Conservation (phyloP, 192 early-diverging fungal species). For the Dimargaris verticillata region DNA sequence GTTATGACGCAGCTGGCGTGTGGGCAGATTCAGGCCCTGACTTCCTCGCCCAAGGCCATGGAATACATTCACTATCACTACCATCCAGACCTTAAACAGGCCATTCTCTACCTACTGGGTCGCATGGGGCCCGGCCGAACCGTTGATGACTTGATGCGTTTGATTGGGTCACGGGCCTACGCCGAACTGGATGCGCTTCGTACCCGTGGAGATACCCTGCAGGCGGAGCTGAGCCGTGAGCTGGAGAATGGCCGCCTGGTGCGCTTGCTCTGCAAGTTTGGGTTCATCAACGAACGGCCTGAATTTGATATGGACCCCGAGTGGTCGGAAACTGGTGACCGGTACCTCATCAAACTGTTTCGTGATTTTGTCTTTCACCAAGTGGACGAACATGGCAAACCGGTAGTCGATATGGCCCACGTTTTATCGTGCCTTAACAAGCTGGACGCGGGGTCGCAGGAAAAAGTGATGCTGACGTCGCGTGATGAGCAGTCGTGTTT, state of each 20-base stretch:
- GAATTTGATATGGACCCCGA: slow-evolving; percentile 72
- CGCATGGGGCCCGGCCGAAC: slow-evolving; percentile 21
- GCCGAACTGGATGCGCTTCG: slow-evolving; percentile 24
- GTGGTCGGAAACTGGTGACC: slow-evolving; percentile 97
- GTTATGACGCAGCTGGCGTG: slow-evolving; percentile 17
- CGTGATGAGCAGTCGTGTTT: slow-evolving; percentile 94
- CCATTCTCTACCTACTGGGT: slow-evolving; percentile 41
- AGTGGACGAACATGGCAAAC: slow-evolving; percentile 58
- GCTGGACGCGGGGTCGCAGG: slow-evolving; percentile 87
- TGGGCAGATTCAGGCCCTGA: slow-evolving; percentile 15
- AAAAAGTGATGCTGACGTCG: slow-evolving; percentile 88
- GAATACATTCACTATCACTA: slow-evolving; percentile 59
- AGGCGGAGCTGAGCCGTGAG: slow-evolving; percentile 62
- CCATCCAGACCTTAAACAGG: slow-evolving; percentile 67
- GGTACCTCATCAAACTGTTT: slow-evolving; percentile 94
- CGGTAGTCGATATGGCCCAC: slow-evolving; percentile 82
- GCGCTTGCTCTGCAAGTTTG: slow-evolving; percentile 78
- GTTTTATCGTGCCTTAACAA: slow-evolving; percentile 89
- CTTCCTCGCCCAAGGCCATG: slow-evolving; percentile 25
- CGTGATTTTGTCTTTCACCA: slow-evolving; percentile 97
- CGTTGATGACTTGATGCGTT: slow-evolving; percentile 23
- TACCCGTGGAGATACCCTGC: slow-evolving; percentile 64
- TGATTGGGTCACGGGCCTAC: slow-evolving; percentile 23
- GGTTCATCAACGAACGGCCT: slow-evolving; percentile 81
- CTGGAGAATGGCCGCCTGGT: slow-evolving; percentile 82